Base-by-base conservation (phyloP, 495 filamentous ascomycete genomes). In the Aspergillus conjunctus region DNA sequence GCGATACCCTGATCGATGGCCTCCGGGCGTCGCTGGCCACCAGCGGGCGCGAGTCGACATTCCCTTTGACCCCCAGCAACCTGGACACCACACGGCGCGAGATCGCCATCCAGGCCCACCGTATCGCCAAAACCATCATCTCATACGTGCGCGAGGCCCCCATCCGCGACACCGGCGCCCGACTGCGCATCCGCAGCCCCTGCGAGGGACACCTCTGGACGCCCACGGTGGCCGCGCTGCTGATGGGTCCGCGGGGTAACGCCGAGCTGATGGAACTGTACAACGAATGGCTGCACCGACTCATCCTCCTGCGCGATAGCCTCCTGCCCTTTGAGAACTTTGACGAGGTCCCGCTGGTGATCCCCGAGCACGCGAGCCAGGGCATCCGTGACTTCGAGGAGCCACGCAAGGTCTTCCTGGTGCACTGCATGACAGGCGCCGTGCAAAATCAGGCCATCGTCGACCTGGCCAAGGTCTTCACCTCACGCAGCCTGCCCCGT, bases 161-260 rank as follows among this genome's bases (percentile, higher is more conserved):
- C 34, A 14, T 45, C 15, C 18, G 11, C 53, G 37, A 55, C 0
- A 32, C 21, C 0, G 37, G 9, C 20, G 11, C 53, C 20, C 53
- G 53, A 17, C 39, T 44, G 11, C 17, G 21, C 21, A n/a, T 55
- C 20, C 53, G 53, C 1, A 55, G 53, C 37, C 53, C 53, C 21
- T 55, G 53, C 15, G 53, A 55, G n/a, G 53, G 53, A 1, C 53
- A 55, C 39, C 53, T 55, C 8, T 55, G 53, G 53, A 55, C 53
- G 31, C 37, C 53, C 0, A 21, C 53, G 7, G 53, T 55, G 6
- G 53, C 53, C 21, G 53, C 53, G 7, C 37, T 55, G 4, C 34
- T 55, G 0, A 55, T 39, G 21, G 53, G 53, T 8, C 53, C 53
- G 18, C 34, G 53, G 14, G 53, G 53, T 18, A 55, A 55, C 21